Base-by-base conservation (phyloP, 176 grass and related monocot genomes). In the Juncus inflexus region DNA sequence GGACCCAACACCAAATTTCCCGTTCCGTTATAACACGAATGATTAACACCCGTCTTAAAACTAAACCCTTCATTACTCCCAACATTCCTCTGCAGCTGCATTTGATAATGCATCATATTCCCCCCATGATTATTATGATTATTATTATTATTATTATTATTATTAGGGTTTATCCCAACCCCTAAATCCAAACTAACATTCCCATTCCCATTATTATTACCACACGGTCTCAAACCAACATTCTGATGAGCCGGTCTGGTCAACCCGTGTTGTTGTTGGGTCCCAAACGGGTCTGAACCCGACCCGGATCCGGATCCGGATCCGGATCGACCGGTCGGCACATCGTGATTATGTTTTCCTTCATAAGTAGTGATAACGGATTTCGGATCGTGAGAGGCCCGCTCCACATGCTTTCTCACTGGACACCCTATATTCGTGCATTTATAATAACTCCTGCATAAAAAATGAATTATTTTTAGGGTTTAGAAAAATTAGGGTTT, bases 301-400 rank as follows among this genome's bases (percentile, higher is more conserved):
- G 16, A 52, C 12, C 15, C 47, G 76, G 67, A 42, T 5, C 52
- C 67, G 42, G 67, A 70, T 2, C 67, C 67, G 9, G 67, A 71
- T 71, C 80, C 75, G 67, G 84, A 90, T 78, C 83, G 87, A 49
- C 88, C 81, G 66, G 86, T 90, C 67, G 95, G 95, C 42, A 94
- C 95, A 75, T 94, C 95, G 77, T 99, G 95, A 72, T 99, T 99
- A 76, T 99, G 95, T 65, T 99, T 99, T 43, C 95, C 95, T 78
- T 99, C 95, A 42, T 99, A 99, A 9, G 95, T 99, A 42, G 95
- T 99, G 65, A 99, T 99, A 62, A 99, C 95, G 57, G 95, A 90
- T 81, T 94, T 99, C 6, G 89, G 94, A 79, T 99, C 95, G 49
- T 99, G 95, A 4, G 95, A 99, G 77, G 95, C 95, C 74, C 94